Evolutionary conservation across 2,329 filamentous ascomycete genomes (phyloP).

Genomic region (Fusarium sp.): DNA sequence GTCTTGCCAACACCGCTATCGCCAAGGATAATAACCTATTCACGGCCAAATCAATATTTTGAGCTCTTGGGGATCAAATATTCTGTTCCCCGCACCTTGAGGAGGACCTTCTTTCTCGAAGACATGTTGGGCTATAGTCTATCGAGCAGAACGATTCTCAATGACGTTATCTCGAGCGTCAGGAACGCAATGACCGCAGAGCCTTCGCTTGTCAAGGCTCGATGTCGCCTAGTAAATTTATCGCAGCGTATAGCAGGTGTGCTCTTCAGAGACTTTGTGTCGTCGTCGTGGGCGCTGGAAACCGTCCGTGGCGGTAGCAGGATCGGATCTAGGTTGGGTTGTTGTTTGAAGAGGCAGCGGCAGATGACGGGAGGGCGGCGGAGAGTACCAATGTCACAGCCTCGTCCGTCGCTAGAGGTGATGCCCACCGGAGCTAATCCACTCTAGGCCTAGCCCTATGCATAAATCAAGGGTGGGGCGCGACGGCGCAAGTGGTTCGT

Average conservation of each 20-base stretch:
- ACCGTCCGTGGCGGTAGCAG: conserved; percentile 8
- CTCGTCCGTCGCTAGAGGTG: conserved; percentile 42
- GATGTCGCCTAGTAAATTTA: neutral
- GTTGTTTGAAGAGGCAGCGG: conserved; percentile 39
- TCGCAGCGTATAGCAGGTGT: neutral
- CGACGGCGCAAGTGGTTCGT: conserved; percentile 9
- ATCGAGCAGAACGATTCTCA: conserved; percentile 32
- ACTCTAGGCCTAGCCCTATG: conserved; percentile 37
- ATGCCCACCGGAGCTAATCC: conserved; percentile 32
- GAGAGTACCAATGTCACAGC: conserved; percentile 42
- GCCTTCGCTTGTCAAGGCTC: conserved; percentile 16
- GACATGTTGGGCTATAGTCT: conserved; percentile 64
- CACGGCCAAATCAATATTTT: conserved; percentile 27
- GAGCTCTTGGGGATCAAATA: neutral
- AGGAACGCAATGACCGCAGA: conserved; percentile 35
- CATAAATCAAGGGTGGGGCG: conserved; percentile 35
- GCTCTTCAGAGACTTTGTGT: neutral
- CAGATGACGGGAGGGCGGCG: conserved; percentile 35
- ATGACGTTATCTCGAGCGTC: conserved; percentile 46
- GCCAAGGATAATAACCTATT: conserved; percentile 95
- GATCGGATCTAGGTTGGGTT: conserved; percentile 20
- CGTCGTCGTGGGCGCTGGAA: conserved; percentile 1
- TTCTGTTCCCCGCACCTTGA: conserved; percentile 69
- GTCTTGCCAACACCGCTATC: conserved; percentile 99
- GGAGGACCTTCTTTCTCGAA: conserved; percentile 86